Base-by-base conservation (phyloP, 441 rosid genomes). In the Pelargonium myrrhifolium region DNA sequence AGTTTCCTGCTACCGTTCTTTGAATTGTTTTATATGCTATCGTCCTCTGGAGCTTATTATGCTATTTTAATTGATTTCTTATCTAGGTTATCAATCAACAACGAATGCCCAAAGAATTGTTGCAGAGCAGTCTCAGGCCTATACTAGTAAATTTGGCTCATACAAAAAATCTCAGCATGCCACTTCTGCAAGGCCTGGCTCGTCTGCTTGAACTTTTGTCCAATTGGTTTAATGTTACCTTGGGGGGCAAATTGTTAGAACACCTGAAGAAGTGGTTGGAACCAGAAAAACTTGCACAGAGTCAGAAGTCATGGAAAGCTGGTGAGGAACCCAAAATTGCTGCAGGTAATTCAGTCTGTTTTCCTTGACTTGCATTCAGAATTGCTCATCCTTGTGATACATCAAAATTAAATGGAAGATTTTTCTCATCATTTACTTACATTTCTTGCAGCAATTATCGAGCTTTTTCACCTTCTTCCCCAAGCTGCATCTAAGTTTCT, bases 251-350 rank as follows among this genome's bases (percentile, higher is more conserved):
- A 87, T 80, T 95, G 85, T 81, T 95, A 75, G 99, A 90, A 84
- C 99, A 95, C 83, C 97, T 95, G 49, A 92, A 86, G 83, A 92
- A 92, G 82, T 95, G 99, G 99, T 80, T 95, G 81, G 98, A 92
- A 77, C 99, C 98, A 62, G 99, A 95, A 74, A 95, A 89, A 83
- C 99, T 95, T 74, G 89, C 92, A 59, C 96, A 87, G 84, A 89
- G 85, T 76, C 84, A 80, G 79, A 95, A 95, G 79, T 85, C 92
- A 77, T 92, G 99, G 98, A 95, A 95, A 80, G 80, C 90, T 73
- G 99, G 99, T 62, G 99, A 95, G 83, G 99, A 95, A 86, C 97
- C 98, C 9, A 95, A 95, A 85, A 92, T 95, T 63, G 99, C 99
- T 61, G 93, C 98, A 42, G 99, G 99, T 92, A 85, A 73, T 69